Evolutionary conservation across 495 filamentous ascomycete species (phyloP).

Genomic region (Penicillium nucicola): DNA sequence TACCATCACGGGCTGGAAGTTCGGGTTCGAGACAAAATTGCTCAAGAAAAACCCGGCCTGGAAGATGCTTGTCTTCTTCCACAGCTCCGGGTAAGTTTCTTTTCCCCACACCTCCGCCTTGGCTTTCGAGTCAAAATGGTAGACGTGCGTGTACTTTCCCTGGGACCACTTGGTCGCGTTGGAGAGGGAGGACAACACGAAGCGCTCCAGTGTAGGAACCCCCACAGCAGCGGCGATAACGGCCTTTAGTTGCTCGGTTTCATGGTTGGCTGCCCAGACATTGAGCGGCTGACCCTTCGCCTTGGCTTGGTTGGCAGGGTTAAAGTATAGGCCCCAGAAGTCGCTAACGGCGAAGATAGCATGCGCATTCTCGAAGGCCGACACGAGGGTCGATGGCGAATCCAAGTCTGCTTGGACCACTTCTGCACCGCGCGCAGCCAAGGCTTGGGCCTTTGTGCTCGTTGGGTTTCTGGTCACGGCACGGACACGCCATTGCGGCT

Average conservation of each 20-base stretch:
- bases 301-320: slow-evolving; percentile 5
- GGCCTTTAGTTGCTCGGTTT: slow-evolving; percentile 44
- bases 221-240: slow-evolving; percentile 47
- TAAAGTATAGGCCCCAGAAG: slow-evolving; percentile 35
- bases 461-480: background rate
- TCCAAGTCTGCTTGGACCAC: background rate
- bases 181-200: slow-evolving; percentile 34
- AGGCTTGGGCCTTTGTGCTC: background rate
- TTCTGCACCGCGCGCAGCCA: background rate
- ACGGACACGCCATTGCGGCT: background rate
- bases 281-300: slow-evolving; percentile 17
- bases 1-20: too few species aligned
- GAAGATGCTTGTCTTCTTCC: slow-evolving; percentile 38
- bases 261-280: slow-evolving; percentile 39
- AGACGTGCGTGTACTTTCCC: slow-evolving; percentile 34
- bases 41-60: slow-evolving; percentile 35
- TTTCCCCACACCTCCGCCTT: slow-evolving; percentile 31
- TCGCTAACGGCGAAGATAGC: slow-evolving; percentile 46
- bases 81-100: slow-evolving; percentile 35
- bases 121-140: slow-evolving; percentile 41
- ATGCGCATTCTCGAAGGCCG: background rate
- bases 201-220: slow-evolving; percentile 36
- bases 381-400: background rate
- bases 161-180: slow-evolving; percentile 27
- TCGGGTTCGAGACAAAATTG: slow-evolving; percentile 18